Evolutionary conservation across 73 alveolate species (phyloP).

Genomic region (Diophrys appendiculata): DNA sequence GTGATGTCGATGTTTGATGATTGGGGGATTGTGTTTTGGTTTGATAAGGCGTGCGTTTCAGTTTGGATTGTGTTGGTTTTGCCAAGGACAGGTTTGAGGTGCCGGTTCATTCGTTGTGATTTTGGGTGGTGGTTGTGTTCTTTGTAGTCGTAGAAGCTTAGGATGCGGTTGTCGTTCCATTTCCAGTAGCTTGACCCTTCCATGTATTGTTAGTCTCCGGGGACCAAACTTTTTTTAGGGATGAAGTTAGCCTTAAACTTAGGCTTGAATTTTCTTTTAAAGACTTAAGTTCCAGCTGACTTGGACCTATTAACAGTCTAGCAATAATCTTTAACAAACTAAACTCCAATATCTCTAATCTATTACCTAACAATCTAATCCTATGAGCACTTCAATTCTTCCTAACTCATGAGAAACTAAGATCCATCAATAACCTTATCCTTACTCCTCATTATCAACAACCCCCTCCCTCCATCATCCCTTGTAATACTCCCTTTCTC

Average conservation of each 20-base stretch:
- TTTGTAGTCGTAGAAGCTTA: neutral
- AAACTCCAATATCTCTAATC: neutral
- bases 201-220: neutral
- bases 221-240: neutral
- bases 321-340: no score
- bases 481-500: neutral
- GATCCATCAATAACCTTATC: no score
- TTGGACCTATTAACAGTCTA: neutral
- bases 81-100: neutral
- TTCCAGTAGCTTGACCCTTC: neutral
- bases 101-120: neutral
- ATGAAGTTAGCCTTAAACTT: neutral
- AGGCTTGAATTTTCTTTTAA: neutral
- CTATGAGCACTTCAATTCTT: no score
- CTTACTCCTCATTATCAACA: no score
- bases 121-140: no score
- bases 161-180: neutral
- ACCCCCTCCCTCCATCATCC: neutral
- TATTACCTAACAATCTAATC: no score
- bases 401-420: neutral
- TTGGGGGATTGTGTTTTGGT: neutral
- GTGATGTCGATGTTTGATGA: neutral
- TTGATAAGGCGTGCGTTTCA: neutral
- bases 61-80: neutral
- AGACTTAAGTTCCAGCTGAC: neutral